phyloP scores from a whole-genome alignment of 2,329 filamentous ascomycete species.

The Blastomyces parvus region DNA sequence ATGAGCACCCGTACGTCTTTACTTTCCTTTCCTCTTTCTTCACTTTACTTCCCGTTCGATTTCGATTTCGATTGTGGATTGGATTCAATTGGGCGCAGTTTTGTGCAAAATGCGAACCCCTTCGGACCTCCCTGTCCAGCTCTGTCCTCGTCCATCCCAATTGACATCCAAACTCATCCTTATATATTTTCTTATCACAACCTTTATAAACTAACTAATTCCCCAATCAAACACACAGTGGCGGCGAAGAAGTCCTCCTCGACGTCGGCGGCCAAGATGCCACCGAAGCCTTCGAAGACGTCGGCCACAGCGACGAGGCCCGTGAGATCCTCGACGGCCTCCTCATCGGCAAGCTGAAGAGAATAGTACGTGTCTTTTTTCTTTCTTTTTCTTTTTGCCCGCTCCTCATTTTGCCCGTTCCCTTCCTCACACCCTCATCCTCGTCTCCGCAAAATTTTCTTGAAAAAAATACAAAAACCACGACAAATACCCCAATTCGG shows the following conservation, averaged over 20 bases:
- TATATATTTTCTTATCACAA: too few species aligned
- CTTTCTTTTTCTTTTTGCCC: conserved; percentile 6
- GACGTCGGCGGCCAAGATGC: conserved; percentile 93
- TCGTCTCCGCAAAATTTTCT: too few species aligned
- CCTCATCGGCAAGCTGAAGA: conserved; percentile 67
- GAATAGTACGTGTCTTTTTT: conserved; percentile 52
- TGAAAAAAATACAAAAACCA: not conserved
- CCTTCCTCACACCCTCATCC: not conserved
- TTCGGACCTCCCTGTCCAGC: too few species aligned
- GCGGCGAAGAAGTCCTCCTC: conserved; percentile 95
- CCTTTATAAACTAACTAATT: not conserved
- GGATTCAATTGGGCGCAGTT: too few species aligned
- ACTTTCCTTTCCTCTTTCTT: not conserved
- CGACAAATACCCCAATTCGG: not conserved
- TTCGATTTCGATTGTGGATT: not conserved
- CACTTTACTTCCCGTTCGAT: not conserved
- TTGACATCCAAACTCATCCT: not conserved
- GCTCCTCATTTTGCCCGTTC: too few species aligned
- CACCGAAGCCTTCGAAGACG: conserved; percentile 97
- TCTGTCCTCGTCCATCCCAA: not conserved
- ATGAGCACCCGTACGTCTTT: conserved; percentile 78
- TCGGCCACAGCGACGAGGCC: conserved; percentile 97
- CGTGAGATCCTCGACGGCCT: conserved; percentile 81
- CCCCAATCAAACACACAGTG: conserved; percentile 45
- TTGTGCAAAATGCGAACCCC: too few species aligned